Evolutionary conservation across 257 asterid species (phyloP).

Genomic region (Penstemon davidsonii): DNA sequence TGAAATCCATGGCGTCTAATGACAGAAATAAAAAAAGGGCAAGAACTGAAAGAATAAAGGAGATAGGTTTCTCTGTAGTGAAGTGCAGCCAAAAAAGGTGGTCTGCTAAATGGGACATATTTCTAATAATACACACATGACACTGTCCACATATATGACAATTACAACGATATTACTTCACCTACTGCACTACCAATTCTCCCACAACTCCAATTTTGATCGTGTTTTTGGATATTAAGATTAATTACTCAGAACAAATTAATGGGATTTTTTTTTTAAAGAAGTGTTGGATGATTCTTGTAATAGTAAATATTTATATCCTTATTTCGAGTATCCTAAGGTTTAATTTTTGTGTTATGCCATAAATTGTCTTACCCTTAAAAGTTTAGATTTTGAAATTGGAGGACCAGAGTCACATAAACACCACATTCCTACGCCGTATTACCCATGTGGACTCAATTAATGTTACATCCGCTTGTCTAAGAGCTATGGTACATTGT

Average conservation of each 20-base stretch:
- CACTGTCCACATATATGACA: background rate
- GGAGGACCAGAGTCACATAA: no score
- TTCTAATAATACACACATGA: background rate
- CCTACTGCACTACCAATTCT: background rate
- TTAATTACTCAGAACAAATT: background rate
- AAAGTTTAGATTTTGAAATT: no score
- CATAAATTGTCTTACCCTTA: no score
- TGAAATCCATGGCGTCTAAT: conserved; percentile 20
- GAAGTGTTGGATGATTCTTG: background rate
- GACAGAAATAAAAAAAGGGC: conserved; percentile 6
- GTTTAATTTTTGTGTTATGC: no score
- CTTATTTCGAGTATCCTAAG: no score
- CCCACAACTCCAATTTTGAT: background rate
- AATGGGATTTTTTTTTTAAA: no score
- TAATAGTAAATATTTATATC: background rate
- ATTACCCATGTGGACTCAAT: no score
- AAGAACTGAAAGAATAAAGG: conserved; percentile 15
- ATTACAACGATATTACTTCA: background rate
- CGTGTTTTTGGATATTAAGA: background rate
- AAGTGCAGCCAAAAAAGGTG: conserved; percentile 13
- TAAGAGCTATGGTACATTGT: no score
- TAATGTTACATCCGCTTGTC: no score
- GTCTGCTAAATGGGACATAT: background rate
- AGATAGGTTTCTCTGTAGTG: conserved; percentile 34
- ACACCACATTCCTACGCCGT: no score